Evolutionary conservation across 2,329 filamentous ascomycete species (phyloP).

Genomic region (Pseudogymnoascus sp.): DNA sequence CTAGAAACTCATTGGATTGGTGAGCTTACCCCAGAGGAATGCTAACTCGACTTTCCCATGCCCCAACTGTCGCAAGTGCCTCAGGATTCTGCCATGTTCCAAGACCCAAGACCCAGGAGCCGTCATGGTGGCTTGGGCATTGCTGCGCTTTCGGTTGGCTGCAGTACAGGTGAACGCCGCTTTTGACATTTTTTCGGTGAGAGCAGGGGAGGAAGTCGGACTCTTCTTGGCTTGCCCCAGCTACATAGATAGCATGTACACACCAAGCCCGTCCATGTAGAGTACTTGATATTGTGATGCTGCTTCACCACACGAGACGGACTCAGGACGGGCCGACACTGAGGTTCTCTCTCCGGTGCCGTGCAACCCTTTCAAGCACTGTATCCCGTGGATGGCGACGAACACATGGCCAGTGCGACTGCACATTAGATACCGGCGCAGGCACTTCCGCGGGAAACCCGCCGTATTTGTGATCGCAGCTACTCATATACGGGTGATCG

Average conservation of each 20-base stretch:
- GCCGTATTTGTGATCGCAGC: not conserved
- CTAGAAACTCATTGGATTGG: not conserved
- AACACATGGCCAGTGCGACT: constrained; percentile 5
- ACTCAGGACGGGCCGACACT: not conserved
- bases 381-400: not conserved
- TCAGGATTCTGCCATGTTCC: not conserved
- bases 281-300: not conserved
- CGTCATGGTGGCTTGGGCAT: not conserved
- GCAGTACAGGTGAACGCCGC: not conserved
- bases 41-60: not conserved
- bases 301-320: not conserved
- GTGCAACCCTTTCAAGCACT: not conserved
- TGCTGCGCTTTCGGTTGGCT: not conserved
- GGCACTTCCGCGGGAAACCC: not conserved
- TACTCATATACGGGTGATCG: not conserved
- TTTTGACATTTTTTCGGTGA: not conserved
- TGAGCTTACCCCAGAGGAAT: not conserved
- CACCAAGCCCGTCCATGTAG: not conserved
- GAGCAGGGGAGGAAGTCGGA: not conserved
- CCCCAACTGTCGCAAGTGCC: not conserved
- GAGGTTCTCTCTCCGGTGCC: not conserved
- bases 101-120: not conserved
- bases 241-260: constrained; percentile 3
- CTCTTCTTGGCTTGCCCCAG: not conserved
- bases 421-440: not conserved